Evolutionary conservation across 257 asterid genomes (phyloP).

Genomic region (Parsonsia alboflavescens): DNA sequence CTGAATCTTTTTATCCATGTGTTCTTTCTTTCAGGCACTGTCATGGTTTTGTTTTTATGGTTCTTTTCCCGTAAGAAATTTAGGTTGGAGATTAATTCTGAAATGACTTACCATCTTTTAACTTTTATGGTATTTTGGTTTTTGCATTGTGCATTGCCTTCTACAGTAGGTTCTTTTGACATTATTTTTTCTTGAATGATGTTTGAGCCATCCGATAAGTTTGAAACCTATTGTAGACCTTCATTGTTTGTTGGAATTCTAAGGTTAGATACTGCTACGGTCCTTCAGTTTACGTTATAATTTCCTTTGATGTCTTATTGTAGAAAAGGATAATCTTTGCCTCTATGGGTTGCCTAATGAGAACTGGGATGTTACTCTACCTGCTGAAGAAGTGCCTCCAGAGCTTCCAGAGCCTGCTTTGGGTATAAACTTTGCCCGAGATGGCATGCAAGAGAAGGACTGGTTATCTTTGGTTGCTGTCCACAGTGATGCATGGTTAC

Average conservation of each 20-base stretch:
- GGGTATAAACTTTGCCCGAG: slow-evolving; percentile 81
- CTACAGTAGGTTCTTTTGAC: neutral
- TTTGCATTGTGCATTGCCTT: neutral
- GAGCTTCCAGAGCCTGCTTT: slow-evolving; percentile 85
- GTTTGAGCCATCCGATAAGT: neutral
- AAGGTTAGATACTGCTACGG: neutral
- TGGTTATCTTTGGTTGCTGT: slow-evolving; percentile 83
- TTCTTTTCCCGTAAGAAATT: neutral
- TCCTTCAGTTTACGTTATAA: neutral
- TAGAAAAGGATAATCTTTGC: slow-evolving; percentile 74
- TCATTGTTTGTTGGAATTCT: neutral
- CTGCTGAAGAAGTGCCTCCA: slow-evolving; percentile 84
- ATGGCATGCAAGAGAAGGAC: slow-evolving; percentile 76
- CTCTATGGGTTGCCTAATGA: slow-evolving; percentile 68
- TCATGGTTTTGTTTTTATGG: neutral
- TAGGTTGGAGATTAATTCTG: neutral
- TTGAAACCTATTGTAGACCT: neutral
- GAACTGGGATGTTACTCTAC: slow-evolving; percentile 73
- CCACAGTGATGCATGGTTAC: slow-evolving; percentile 80
- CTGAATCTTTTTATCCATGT: neutral
- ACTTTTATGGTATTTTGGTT: neutral
- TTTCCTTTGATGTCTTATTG: slow-evolving; percentile 13
- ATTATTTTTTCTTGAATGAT: neutral
- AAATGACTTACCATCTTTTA: neutral
- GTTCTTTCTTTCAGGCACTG: neutral